Percentiles rank a stretch among this genome's conserved stretches.
Conservation (phyloP, 768 basidiomycete species). For the Leccinum rimulosum region DNA sequence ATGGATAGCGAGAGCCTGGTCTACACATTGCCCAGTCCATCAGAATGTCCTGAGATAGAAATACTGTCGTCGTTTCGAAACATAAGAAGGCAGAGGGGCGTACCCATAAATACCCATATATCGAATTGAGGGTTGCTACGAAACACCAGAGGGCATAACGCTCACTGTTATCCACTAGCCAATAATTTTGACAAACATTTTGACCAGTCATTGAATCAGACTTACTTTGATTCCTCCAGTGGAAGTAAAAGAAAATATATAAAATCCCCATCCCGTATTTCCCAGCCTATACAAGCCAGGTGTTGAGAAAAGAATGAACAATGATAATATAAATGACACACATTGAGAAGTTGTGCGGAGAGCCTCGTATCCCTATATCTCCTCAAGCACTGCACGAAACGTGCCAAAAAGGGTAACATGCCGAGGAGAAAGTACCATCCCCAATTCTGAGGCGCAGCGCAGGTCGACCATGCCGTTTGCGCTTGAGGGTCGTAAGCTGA, state of each 20-base stretch:
- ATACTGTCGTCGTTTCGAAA: neutral
- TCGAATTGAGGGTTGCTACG: constrained; percentile 56
- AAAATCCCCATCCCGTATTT: constrained; percentile 75
- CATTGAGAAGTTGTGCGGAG: constrained; percentile 84
- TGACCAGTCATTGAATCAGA: neutral
- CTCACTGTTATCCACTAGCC: constrained; percentile 36
- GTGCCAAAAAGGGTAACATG: constrained; percentile 67
- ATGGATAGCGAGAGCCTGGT: constrained; percentile 48
- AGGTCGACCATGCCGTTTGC: constrained; percentile 43
- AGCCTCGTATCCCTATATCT: constrained; percentile 81
- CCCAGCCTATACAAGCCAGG: constrained; percentile 56
- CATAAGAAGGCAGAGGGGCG: constrained; percentile 19
- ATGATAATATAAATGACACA: constrained; percentile 32
- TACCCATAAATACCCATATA: constrained; percentile 82
- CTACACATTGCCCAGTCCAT: constrained; percentile 92
- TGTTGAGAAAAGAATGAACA: neutral
- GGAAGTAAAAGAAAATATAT: constrained; percentile 63
- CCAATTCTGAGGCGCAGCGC: constrained; percentile 53
- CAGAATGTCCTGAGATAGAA: constrained; percentile 60
- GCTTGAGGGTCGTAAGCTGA: constrained; percentile 33
- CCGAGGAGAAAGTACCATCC: constrained; percentile 56
- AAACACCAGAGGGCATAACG: constrained; percentile 71
- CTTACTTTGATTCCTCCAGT: constrained; percentile 72
- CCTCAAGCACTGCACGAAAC: constrained; percentile 81
- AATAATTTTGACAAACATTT: neutral